phyloP scores from a whole-genome alignment of 2,329 filamentous ascomycete species.

The Paraconiothyrium sp. region DNA sequence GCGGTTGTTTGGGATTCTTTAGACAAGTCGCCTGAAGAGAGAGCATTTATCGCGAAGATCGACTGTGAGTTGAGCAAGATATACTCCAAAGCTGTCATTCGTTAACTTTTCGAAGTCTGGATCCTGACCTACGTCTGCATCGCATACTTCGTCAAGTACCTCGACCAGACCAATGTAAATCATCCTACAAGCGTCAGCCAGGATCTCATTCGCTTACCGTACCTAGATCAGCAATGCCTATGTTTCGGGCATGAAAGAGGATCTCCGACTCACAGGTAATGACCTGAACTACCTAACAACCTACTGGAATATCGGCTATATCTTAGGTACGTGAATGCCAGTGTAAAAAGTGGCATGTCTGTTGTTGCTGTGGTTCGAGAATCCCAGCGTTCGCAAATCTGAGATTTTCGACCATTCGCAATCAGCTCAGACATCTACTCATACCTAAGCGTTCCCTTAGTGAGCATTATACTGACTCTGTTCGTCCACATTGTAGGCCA shows the following conservation, averaged over 20 bases:
- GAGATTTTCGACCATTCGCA: no score
- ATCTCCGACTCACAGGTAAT: neutral
- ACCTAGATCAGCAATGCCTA: conserved; percentile 28
- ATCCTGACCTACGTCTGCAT: conserved; percentile 20
- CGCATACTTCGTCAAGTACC: conserved; percentile 21
- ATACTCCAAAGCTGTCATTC: neutral
- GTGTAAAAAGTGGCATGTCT: no score
- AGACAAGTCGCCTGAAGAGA: conserved; percentile 18
- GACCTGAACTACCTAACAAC: neutral
- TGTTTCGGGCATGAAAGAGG: conserved; percentile 10
- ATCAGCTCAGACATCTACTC: no score
- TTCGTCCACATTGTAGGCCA: conserved; percentile 40
- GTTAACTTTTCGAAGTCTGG: conserved; percentile 1
- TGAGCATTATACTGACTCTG: no score
- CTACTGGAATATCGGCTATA: conserved; percentile 43
- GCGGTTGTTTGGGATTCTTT: conserved; percentile 19
- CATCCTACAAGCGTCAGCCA: neutral
- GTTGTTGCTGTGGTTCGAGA: no score
- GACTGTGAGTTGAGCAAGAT: conserved; percentile 11
- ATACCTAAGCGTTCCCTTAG: no score
- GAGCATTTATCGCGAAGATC: conserved; percentile 17
- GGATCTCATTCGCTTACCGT: neutral
- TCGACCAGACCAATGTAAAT: conserved; percentile 24
- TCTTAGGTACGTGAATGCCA: no score
- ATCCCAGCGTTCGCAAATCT: no score